These are phyloP conservation scores for Trichophyton benhamiae DNA, from an alignment of 2,329 filamentous ascomycete genomes.

Conservation along the genomic window DNA sequence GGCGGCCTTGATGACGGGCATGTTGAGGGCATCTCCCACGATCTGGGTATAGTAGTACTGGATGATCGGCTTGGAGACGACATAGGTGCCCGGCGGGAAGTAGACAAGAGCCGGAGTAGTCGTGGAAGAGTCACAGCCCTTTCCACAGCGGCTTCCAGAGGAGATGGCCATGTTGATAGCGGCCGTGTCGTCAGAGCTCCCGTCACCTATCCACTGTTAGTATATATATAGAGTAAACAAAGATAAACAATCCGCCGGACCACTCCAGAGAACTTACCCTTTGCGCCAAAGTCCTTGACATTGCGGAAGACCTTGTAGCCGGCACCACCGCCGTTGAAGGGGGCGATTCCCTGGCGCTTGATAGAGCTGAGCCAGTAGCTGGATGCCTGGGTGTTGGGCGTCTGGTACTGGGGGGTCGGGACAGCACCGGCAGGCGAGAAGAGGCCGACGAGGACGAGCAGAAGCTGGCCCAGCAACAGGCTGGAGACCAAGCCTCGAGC, in stretches of 20 bases:
- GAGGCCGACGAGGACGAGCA: conserved; percentile 22
- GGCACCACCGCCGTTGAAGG: conserved; percentile 42
- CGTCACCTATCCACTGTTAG: conserved; percentile 40
- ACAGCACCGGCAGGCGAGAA: conserved; percentile 22
- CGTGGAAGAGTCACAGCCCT: conserved; percentile 71
- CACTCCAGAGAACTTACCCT: conserved; percentile 40
- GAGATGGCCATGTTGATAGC: conserved; percentile 78
- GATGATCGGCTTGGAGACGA: conserved; percentile 65
- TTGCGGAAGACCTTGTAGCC: conserved; percentile 65
- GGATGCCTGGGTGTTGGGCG: conserved; percentile 7
- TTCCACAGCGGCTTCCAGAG: conserved; percentile 65
- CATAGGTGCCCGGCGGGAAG: conserved; percentile 79
- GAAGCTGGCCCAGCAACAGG: conserved; percentile 19
- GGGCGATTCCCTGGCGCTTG: conserved; percentile 53
- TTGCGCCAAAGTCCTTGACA: conserved; percentile 63
- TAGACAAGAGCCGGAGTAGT: conserved; percentile 77
- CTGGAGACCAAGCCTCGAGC: background rate
- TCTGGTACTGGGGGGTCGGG: conserved; percentile 6
- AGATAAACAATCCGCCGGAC: background rate
- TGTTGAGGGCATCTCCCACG: conserved; percentile 61
- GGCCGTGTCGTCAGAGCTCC: conserved; percentile 66
- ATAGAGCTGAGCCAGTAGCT: conserved; percentile 62
- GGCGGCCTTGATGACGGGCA: conserved; percentile 64
- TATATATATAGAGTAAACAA: background rate
- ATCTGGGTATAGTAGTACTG: conserved; percentile 89